These are phyloP conservation scores for Trifolium repens DNA, from an alignment of 306 rosid species.

Conservation along the genomic window DNA sequence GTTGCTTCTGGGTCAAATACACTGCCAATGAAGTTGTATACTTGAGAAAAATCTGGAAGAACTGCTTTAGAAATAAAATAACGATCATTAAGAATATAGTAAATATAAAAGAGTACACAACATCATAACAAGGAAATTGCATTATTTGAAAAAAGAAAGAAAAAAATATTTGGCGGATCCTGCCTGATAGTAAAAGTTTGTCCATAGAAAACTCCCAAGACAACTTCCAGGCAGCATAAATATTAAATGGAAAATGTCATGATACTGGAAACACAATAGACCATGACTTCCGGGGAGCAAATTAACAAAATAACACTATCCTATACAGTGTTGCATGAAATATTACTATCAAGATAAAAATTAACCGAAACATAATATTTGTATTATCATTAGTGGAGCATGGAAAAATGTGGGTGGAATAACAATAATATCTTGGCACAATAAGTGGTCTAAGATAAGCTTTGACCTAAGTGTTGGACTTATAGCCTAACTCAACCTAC, in stretches of 20 bases:
- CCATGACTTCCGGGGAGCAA: conserved; percentile 1
- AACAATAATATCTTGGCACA: neutral
- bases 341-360: neutral
- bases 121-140: neutral
- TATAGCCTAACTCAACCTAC: neutral
- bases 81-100: neutral
- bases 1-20: conserved; percentile 80
- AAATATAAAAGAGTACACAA: neutral
- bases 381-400: neutral
- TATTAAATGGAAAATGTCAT: neutral
- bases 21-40: conserved; percentile 90
- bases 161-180: neutral
- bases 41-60: conserved; percentile 89
- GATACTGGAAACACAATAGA: neutral
- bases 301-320: neutral
- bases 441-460: neutral
- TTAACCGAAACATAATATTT: neutral
- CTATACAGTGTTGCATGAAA: too few species aligned
- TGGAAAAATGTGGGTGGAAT: neutral
- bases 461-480: neutral
- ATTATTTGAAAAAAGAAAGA: neutral
- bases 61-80: conserved; percentile 60
- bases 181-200: neutral
- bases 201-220: too few species aligned
- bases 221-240: too few species aligned